Evolutionary conservation across 768 basidiomycete genomes (phyloP).

Genomic region (Pisolithus tinctorius): DNA sequence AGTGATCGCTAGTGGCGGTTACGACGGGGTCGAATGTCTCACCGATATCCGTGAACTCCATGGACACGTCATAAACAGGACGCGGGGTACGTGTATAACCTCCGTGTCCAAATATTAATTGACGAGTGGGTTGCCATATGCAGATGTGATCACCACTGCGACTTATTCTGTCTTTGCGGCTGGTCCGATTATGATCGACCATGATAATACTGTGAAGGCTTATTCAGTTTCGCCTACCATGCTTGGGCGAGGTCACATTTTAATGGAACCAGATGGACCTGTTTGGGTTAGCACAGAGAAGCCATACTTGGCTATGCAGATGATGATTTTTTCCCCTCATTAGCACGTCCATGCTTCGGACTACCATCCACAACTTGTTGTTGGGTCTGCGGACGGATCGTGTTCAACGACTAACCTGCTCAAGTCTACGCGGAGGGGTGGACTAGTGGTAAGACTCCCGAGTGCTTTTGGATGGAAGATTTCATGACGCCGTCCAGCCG

Average conservation of each 20-base stretch:
- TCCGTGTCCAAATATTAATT: neutral
- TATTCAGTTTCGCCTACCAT: conserved; percentile 67
- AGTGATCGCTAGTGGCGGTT: conserved; percentile 69
- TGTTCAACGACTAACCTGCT: conserved; percentile 70
- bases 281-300: conserved; percentile 62
- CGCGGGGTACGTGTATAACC: conserved; percentile 48
- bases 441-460: conserved; percentile 51
- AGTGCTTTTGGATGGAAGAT: neutral
- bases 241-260: conserved; percentile 64
- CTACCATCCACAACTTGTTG: conserved; percentile 80
- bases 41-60: conserved; percentile 71
- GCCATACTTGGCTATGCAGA: neutral
- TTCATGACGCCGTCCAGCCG: conserved; percentile 36
- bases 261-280: conserved; percentile 72
- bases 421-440: conserved; percentile 61
- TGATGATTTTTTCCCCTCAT: neutral
- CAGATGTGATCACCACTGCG: conserved; percentile 68
- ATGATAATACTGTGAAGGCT: conserved; percentile 74
- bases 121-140: neutral
- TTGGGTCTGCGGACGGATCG: conserved; percentile 79
- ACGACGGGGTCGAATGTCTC: conserved; percentile 71
- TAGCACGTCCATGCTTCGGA: conserved; percentile 74
- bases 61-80: conserved; percentile 67
- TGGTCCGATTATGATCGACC: conserved; percentile 71
- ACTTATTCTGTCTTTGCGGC: conserved; percentile 63